These are phyloP conservation scores for Infundibulicybe gibba DNA, from an alignment of 768 basidiomycete species.

Conservation along the genomic window DNA sequence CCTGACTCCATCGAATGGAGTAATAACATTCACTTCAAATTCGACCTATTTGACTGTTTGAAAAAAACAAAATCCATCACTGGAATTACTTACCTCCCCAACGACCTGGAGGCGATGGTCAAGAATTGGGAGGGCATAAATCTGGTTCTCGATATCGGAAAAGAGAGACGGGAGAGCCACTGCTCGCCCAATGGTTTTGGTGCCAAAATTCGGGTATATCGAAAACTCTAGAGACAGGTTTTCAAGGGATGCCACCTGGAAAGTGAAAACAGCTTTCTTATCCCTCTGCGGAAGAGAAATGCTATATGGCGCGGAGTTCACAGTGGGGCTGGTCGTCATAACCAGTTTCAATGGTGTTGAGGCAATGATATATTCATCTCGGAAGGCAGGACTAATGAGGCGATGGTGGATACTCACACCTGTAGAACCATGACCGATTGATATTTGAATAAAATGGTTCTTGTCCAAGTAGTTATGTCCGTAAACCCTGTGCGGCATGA, in stretches of 20 bases:
- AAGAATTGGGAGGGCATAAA: slow-evolving; percentile 72
- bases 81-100: slow-evolving; percentile 67
- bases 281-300: slow-evolving; percentile 82
- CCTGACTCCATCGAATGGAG: slow-evolving; percentile 88
- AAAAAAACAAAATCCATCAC: slow-evolving; percentile 4
- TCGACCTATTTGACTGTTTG: slow-evolving; percentile 52
- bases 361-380: slow-evolving; percentile 63
- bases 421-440: slow-evolving; percentile 59
- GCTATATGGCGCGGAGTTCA: slow-evolving; percentile 85
- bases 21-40: slow-evolving; percentile 84
- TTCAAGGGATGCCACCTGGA: slow-evolving; percentile 78
- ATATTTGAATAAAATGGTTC: slow-evolving; percentile 80
- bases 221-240: slow-evolving; percentile 86
- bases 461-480: slow-evolving; percentile 95
- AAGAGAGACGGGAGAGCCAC: slow-evolving; percentile 80
- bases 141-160: slow-evolving; percentile 46
- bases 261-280: slow-evolving; percentile 70
- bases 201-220: slow-evolving; percentile 95
- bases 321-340: slow-evolving; percentile 84
- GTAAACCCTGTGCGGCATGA: slow-evolving; percentile 96
- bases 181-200: slow-evolving; percentile 92
- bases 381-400: slow-evolving; percentile 63
- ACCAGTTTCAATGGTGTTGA: slow-evolving; percentile 91
- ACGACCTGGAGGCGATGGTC: slow-evolving; percentile 93
- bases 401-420: slow-evolving; percentile 72